Evolutionary conservation across 495 filamentous ascomycete species (phyloP).

Genomic region (Rhizodiscina lignyota): DNA sequence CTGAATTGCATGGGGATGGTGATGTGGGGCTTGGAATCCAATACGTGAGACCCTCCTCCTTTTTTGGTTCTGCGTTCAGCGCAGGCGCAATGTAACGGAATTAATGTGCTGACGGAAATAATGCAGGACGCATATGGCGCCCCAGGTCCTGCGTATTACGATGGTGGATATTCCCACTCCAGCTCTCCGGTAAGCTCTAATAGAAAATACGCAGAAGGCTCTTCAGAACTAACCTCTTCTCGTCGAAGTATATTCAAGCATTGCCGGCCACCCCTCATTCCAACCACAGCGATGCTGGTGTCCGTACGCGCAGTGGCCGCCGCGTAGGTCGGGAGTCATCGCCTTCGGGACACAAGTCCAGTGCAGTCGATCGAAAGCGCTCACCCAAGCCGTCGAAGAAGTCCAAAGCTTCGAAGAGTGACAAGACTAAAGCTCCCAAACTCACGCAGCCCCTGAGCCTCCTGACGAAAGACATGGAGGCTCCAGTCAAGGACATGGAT

Average conservation of each 20-base stretch:
- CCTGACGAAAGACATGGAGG: conserved; percentile 48
- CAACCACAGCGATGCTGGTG: conserved; percentile 15
- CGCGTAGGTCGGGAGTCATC: conserved; percentile 18
- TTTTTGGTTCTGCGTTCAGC: too few species aligned
- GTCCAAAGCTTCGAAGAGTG: conserved; percentile 31
- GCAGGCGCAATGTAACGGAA: too few species aligned
- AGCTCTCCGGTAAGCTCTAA: conserved; percentile 5
- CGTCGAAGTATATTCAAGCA: too few species aligned
- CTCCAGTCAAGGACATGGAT: conserved; percentile 65
- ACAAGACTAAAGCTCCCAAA: conserved; percentile 32
- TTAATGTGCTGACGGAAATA: too few species aligned
- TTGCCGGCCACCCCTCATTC: conserved; percentile 22
- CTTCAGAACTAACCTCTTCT: too few species aligned
- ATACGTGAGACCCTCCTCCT: conserved; percentile 25
- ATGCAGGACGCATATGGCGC: too few species aligned
- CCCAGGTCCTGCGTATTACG: too few species aligned
- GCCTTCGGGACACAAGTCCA: too few species aligned
- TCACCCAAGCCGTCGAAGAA: too few species aligned
- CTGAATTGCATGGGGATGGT: too few species aligned
- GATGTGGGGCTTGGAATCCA: conserved; percentile 22
- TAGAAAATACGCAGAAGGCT: conserved; percentile 2
- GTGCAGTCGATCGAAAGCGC: too few species aligned
- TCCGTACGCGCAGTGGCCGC: conserved; percentile 31
- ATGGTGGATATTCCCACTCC: conserved; percentile 32
- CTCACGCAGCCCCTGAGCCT: conserved; percentile 59